Percentiles rank a stretch among this genome's conserved stretches.
Conservation (phyloP, 2,329 filamentous ascomycete genomes). For the Pseudovirgaria hyperparasitica region DNA sequence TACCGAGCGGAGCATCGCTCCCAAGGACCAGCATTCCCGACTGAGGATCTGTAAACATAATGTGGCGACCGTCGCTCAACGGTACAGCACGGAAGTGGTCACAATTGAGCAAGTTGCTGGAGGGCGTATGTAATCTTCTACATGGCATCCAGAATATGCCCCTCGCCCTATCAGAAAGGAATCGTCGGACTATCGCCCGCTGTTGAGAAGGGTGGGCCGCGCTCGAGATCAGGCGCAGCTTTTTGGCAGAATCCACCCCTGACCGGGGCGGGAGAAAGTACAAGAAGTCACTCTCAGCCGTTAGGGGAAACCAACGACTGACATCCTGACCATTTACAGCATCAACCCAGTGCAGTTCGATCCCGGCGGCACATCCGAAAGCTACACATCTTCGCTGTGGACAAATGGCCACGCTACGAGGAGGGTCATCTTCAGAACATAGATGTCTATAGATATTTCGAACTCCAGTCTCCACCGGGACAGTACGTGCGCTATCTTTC, state of each 20-base stretch:
- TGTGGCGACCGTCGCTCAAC: constrained; percentile 51
- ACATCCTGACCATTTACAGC: constrained; percentile 36
- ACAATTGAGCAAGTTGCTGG: constrained; percentile 21
- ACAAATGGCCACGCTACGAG: constrained; percentile 52
- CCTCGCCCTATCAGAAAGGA: constrained; percentile 10
- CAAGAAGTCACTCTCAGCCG: constrained; percentile 40
- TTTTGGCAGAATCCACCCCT: constrained; percentile 40
- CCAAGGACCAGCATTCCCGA: constrained; percentile 47
- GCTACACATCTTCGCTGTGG: constrained; percentile 52
- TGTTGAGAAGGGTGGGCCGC: constrained; percentile 33
- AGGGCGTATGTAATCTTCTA: constrained; percentile 2
- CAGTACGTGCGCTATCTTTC: constrained; percentile 5
- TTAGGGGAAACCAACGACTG: constrained; percentile 43
- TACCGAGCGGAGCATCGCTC: constrained; percentile 44
- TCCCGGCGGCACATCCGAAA: constrained; percentile 49
- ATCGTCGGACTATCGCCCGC: constrained; percentile 12
- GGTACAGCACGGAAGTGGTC: constrained; percentile 54
- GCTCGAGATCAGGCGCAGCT: constrained; percentile 50
- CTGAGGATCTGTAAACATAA: constrained; percentile 51
- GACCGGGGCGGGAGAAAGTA: constrained; percentile 47
- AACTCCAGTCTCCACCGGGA: constrained; percentile 17
- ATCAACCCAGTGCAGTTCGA: constrained; percentile 51
- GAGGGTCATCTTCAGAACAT: constrained; percentile 49
- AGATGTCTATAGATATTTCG: constrained; percentile 37
- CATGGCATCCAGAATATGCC: constrained; percentile 13